A percentile compares a stretch with the other conserved stretches of the same genome.
These are phyloP conservation scores for Mortierella hygrophila DNA, from an alignment of 192 early-diverging fungal species.

Conservation along the genomic window DNA sequence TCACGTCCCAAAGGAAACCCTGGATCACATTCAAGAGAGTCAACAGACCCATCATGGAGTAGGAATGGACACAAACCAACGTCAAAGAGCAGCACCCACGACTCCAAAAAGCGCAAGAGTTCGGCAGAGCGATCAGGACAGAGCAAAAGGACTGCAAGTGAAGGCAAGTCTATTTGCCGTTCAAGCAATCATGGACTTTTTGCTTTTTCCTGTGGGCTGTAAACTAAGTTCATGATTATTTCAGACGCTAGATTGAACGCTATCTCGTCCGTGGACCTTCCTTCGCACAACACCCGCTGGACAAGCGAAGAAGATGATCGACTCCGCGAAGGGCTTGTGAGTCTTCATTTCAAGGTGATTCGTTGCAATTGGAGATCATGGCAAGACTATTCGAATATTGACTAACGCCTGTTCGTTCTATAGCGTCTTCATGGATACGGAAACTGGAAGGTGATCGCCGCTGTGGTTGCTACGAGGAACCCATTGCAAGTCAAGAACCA, in stretches of 20 bases:
- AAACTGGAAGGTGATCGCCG: conserved; percentile 69
- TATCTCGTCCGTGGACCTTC: conserved; percentile 59
- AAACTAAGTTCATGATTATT: conserved; percentile 2
- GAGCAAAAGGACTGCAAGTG: conserved; percentile 44
- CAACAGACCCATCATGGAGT: conserved; percentile 1
- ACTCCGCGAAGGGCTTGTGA: conserved; percentile 67
- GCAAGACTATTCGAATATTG: not conserved
- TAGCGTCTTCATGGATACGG: conserved; percentile 66
- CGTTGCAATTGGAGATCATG: not conserved
- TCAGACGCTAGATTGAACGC: conserved; percentile 39
- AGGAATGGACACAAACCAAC: conserved; percentile 8
- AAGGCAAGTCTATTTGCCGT: conserved; percentile 10
- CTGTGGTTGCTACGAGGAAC: conserved; percentile 64
- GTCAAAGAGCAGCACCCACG: conserved; percentile 30
- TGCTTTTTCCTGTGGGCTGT: not conserved
- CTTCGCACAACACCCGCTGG: conserved; percentile 71
- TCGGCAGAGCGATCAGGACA: conserved; percentile 35
- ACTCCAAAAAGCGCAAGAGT: conserved; percentile 45
- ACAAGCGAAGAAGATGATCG: conserved; percentile 67
- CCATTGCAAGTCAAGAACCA: conserved; percentile 74
- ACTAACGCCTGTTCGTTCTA: not conserved
- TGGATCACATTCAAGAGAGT: not conserved
- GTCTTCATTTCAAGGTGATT: conserved; percentile 16
- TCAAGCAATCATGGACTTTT: not conserved
- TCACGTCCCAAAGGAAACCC: not conserved